Evolutionary conservation across 441 rosid species (phyloP), one percentile per base, ranked within the genome.

Genomic region (Erodium texanum): DNA sequence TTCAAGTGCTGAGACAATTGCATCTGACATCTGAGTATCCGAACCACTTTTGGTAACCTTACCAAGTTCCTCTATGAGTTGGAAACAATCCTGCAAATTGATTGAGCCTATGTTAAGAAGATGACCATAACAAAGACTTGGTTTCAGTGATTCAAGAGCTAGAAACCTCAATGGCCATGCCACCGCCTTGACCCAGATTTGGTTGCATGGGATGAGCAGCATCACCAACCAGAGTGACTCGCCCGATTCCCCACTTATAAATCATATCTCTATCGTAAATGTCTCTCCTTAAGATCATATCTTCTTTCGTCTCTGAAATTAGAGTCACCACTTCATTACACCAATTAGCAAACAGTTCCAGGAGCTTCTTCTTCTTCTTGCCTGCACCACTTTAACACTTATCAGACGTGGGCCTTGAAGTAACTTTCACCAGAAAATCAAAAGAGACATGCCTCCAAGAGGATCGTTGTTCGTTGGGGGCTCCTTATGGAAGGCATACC

Each of bases 401-500:
- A 9, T 36, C 43, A 41, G 48, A 7, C 6, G 8, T 27, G 29
- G 29, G n/a, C n/a, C 29, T 27, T 27, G 29, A 27, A 27, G 29
- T 27, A 27, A 27, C 2, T 27, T 27, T 27, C 2, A 27, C 29
- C 29, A 27, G 29, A 27, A 27, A 27, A n/a, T 32, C 38, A 32
- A 32, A 32, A 32, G 7, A 32, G 38, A 32, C 43, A 36, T 7
- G 73, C 77, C 80, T 56, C 58, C 24, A 19, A 76, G 66, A 67
- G 74, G 71, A 73, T 63, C 69, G 14, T 67, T 11, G 16, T 41
- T 48, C 16, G 23, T 67, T 2, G 68, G 63, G 3, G 77, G 82
- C 66, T 70, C 76, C 64, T 71, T 74, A 24, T 71, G 54, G 68
- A 79, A 79, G 65, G 80, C 82, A 71, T 73, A 79, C 82, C 80